These are phyloP conservation scores for Antrodiella citrinella DNA, from an alignment of 768 basidiomycete species.

Conservation along the genomic window DNA sequence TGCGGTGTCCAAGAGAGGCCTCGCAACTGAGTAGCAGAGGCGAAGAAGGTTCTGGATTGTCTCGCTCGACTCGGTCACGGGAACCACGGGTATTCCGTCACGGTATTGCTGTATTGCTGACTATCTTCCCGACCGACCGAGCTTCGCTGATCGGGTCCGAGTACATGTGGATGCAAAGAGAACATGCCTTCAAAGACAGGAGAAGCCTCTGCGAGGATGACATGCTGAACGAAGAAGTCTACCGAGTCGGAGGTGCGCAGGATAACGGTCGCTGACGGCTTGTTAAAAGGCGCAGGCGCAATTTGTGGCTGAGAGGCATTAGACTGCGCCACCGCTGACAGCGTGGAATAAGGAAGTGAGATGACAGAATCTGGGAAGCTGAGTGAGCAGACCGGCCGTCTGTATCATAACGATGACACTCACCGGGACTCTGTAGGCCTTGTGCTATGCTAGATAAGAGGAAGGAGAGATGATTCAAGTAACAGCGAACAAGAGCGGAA, in stretches of 20 bases:
- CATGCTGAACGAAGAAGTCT: slow-evolving; percentile 44
- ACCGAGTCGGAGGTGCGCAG: slow-evolving; percentile 45
- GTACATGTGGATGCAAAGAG: slow-evolving; percentile 35
- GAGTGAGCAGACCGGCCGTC: too few relatives aligned
- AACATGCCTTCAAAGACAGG: slow-evolving; percentile 52
- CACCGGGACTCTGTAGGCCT: too few relatives aligned
- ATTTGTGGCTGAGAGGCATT: not conserved
- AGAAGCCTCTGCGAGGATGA: slow-evolving; percentile 47
- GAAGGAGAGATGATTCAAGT: not conserved
- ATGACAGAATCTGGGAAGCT: too few relatives aligned
- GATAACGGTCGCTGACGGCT: slow-evolving; percentile 33
- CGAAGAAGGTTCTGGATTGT: not conserved
- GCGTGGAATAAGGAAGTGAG: not conserved
- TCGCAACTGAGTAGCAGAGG: not conserved
- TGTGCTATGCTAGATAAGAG: too few relatives aligned
- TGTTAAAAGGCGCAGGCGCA: slow-evolving; percentile 9
- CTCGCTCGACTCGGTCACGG: not conserved
- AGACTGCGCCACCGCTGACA: not conserved
- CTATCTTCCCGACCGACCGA: too few relatives aligned
- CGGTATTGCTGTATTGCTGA: too few relatives aligned
- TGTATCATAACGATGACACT: too few relatives aligned
- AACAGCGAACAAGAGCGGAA: not conserved
- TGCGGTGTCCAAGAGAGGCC: not conserved
- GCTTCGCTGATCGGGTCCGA: not conserved
- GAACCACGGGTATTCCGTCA: not conserved